phyloP scores from a whole-genome alignment of 192 early-diverging fungal species.

The Kickxella alabastrina region DNA sequence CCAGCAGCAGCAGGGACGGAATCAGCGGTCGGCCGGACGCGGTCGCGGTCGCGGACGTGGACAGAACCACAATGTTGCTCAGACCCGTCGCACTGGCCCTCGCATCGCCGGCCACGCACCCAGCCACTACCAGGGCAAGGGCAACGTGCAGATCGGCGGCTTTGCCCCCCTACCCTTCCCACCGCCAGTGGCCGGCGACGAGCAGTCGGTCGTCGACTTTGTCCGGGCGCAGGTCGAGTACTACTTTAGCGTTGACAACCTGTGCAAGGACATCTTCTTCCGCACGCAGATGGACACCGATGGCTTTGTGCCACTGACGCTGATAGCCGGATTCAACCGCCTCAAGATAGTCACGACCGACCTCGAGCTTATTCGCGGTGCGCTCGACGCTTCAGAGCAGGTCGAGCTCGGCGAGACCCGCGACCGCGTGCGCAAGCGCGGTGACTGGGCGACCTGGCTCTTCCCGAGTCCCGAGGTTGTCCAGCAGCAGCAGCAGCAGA shows the following conservation, averaged over 20 bases:
- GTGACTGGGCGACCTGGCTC: conserved; percentile 86
- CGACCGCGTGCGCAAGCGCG: conserved; percentile 61
- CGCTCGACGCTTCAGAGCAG: conserved; percentile 50
- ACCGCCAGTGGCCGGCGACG: conserved; percentile 38
- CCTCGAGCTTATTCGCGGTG: conserved; percentile 57
- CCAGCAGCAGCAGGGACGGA: conserved; percentile 23
- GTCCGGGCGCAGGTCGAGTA: conserved; percentile 69
- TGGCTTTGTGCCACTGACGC: conserved; percentile 74
- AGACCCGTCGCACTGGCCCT: conserved; percentile 25
- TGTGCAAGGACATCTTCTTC: conserved; percentile 95
- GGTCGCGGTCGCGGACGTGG: conserved; percentile 37
- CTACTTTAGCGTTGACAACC: conserved; percentile 96
- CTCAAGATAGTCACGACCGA: conserved; percentile 71
- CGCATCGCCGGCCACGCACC: conserved; percentile 38
- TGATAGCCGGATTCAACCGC: conserved; percentile 87
- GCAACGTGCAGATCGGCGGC: conserved; percentile 43
- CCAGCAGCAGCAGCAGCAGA: conserved; percentile 38
- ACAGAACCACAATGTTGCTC: background rate
- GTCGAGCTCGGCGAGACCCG: conserved; percentile 60
- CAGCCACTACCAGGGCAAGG: conserved; percentile 50
- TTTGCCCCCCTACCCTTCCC: conserved; percentile 30
- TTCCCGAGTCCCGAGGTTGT: conserved; percentile 63
- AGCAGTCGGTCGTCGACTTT: conserved; percentile 37
- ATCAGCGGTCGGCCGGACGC: conserved; percentile 15
- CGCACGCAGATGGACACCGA: conserved; percentile 85